These are phyloP conservation scores for Auricularia sp. DNA, from an alignment of 768 basidiomycete species.

Conservation along the genomic window DNA sequence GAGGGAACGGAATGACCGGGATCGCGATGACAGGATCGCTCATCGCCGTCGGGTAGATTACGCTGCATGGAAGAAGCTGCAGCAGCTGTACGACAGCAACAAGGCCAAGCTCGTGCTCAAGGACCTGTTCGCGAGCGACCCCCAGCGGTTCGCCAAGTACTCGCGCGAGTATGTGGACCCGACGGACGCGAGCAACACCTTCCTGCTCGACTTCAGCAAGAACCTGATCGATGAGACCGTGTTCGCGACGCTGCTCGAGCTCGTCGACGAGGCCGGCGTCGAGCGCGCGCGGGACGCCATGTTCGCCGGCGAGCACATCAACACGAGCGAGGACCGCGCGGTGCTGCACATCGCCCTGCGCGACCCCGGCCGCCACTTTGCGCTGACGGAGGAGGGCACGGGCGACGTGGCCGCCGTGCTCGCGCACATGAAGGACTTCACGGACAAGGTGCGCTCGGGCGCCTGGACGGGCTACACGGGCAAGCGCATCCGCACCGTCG, in stretches of 20 bases:
- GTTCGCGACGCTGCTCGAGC: slow-evolving; percentile 60
- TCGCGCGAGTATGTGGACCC: slow-evolving; percentile 63
- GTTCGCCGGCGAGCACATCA: slow-evolving; percentile 95
- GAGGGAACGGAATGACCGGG: slow-evolving; percentile 18
- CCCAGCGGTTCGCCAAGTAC: slow-evolving; percentile 78
- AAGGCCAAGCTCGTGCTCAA: slow-evolving; percentile 69
- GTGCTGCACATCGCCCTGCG: slow-evolving; percentile 93
- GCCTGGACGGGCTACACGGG: slow-evolving; percentile 97
- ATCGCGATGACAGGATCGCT: background rate
- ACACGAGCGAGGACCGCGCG: slow-evolving; percentile 95
- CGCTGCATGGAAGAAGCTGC: slow-evolving; percentile 82
- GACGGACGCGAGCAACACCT: slow-evolving; percentile 55
- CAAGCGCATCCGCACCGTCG: slow-evolving; percentile 85
- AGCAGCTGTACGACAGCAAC: slow-evolving; percentile 68
- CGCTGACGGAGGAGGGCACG: slow-evolving; percentile 67
- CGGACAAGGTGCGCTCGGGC: slow-evolving; percentile 73
- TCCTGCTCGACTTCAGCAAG: slow-evolving; percentile 96
- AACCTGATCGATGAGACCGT: slow-evolving; percentile 86
- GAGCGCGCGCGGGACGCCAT: slow-evolving; percentile 82
- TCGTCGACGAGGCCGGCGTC: slow-evolving; percentile 79
- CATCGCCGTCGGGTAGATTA: slow-evolving; percentile 49
- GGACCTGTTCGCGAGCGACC: slow-evolving; percentile 86
- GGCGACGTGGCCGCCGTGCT: slow-evolving; percentile 77
- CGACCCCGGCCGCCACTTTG: slow-evolving; percentile 34
- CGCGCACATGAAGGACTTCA: slow-evolving; percentile 85